These are phyloP conservation scores for Magnusiomyces sp. DNA, from an alignment of 1,139 yeast species.

Conservation along the genomic window DNA sequence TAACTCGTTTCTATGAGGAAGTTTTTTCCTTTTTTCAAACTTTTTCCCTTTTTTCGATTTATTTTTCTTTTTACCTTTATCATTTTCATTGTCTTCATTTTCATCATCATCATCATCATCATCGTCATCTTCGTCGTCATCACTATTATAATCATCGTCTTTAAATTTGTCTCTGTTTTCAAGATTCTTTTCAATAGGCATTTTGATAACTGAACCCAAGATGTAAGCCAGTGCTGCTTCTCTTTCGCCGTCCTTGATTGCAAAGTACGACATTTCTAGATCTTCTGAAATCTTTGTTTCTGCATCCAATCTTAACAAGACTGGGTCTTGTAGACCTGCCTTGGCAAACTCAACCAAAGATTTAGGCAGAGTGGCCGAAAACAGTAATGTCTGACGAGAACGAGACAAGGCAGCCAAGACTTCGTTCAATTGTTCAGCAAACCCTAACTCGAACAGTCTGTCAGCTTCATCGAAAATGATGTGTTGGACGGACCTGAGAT, in stretches of 20 bases:
- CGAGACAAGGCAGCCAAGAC: slow-evolving; percentile 76
- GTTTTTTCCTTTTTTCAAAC: slow-evolving; percentile 33
- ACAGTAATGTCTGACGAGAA: slow-evolving; percentile 75
- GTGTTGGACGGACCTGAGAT: slow-evolving; percentile 73
- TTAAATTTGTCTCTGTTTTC: slow-evolving; percentile 22
- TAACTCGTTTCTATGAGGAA: slow-evolving; percentile 72
- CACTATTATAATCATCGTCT: slow-evolving; percentile 37
- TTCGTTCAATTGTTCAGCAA: slow-evolving; percentile 89
- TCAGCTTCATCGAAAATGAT: slow-evolving; percentile 98
- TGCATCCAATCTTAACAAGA: slow-evolving; percentile 83
- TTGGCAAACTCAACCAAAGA: slow-evolving; percentile 93
- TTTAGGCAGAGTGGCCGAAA: slow-evolving; percentile 91
- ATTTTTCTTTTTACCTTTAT: slow-evolving; percentile 17
- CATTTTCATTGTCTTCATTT: slow-evolving; percentile 28
- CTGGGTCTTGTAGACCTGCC: slow-evolving; percentile 90
- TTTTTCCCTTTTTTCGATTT: not conserved
- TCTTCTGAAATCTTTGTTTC: slow-evolving; percentile 86
- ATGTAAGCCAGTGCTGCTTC: slow-evolving; percentile 77
- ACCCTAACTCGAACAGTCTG: slow-evolving; percentile 94
- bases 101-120: slow-evolving; percentile 38
- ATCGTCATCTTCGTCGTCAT: slow-evolving; percentile 40
- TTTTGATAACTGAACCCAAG: slow-evolving; percentile 73
- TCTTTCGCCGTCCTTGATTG: slow-evolving; percentile 75
- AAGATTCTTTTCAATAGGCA: slow-evolving; percentile 62
- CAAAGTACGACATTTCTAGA: slow-evolving; percentile 79